Conservation (phyloP, 805 yeast genomes). For the Pichia phayaonensis region DNA sequence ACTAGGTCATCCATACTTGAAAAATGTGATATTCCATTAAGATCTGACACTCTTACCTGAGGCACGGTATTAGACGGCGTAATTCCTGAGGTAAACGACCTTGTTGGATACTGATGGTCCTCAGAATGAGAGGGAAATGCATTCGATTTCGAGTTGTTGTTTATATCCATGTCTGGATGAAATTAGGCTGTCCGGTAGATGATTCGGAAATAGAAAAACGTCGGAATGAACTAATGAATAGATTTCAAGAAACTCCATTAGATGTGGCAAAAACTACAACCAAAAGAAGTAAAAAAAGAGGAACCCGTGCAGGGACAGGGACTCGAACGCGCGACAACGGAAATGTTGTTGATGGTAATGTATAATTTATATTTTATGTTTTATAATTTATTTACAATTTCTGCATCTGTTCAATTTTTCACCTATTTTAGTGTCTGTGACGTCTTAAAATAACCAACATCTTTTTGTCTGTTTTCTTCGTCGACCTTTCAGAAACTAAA, state of each 20-base stretch:
- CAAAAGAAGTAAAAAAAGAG: too few species aligned
- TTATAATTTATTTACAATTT: too few species aligned
- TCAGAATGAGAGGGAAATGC: neutral
- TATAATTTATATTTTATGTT: too few species aligned
- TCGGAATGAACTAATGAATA: neutral
- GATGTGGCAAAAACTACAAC: neutral
- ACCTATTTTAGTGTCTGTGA: too few species aligned
- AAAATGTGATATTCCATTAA: neutral
- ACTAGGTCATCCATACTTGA: conserved; percentile 22
- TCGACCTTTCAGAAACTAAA: too few species aligned
- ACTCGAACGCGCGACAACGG: neutral
- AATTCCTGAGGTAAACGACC: neutral
- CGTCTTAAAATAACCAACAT: neutral
- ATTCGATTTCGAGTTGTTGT: neutral
- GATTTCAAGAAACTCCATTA: neutral
- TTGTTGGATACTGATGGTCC: neutral
- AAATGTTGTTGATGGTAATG: too few species aligned
- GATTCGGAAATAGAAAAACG: too few species aligned
- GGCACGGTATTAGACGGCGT: neutral
- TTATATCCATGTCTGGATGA: neutral
- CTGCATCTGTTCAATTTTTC: neutral
- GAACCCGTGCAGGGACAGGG: neutral
- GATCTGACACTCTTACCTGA: neutral
- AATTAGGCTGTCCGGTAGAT: too few species aligned
- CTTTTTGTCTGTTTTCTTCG: too few species aligned